These are phyloP conservation scores for Pseudoneurospora amorphoporcata DNA, from an alignment of 495 filamentous ascomycete species.

Conservation along the genomic window DNA sequence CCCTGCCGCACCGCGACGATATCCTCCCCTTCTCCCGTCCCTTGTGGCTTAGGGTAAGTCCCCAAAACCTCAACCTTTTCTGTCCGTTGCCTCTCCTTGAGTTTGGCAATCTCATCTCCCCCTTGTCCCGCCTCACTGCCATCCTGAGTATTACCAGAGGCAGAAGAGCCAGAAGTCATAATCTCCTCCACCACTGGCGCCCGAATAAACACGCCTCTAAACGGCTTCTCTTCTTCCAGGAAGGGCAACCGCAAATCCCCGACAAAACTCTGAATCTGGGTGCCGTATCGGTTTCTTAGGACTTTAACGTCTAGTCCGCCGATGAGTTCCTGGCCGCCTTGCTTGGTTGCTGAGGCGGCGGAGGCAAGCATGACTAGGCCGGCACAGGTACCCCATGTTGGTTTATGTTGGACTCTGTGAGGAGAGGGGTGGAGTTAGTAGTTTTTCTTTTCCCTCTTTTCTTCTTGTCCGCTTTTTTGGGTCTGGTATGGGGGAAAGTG, in stretches of 20 bases:
- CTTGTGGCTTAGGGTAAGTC: conserved; percentile 28
- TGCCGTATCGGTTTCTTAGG: conserved; percentile 90
- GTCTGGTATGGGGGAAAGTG: not conserved
- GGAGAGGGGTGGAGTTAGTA: not conserved
- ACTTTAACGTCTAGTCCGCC: conserved; percentile 87
- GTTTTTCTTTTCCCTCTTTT: not conserved
- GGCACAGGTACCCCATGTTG: conserved; percentile 94
- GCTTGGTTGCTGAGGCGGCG: conserved; percentile 77
- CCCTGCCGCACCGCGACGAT: conserved; percentile 87
- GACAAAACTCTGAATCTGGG: conserved; percentile 89
- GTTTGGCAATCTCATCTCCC: conserved; percentile 17
- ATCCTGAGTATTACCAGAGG: conserved; percentile 12
- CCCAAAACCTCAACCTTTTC: conserved; percentile 48
- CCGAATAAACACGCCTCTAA: conserved; percentile 83
- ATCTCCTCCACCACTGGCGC: conserved; percentile 88
- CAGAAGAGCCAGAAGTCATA: conserved; percentile 39
- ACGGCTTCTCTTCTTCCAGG: conserved; percentile 42
- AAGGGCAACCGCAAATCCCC: conserved; percentile 67
- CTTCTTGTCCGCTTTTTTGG: too few relatives aligned
- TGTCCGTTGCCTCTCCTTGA: not conserved
- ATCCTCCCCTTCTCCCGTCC: conserved; percentile 41
- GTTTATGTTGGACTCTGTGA: conserved; percentile 53
- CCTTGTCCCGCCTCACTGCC: conserved; percentile 9
- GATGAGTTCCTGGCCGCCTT: conserved; percentile 86
- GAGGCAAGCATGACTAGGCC: conserved; percentile 88